Base-by-base conservation (phyloP, 306 rosid genomes). In the Styphnolobium japonicum region DNA sequence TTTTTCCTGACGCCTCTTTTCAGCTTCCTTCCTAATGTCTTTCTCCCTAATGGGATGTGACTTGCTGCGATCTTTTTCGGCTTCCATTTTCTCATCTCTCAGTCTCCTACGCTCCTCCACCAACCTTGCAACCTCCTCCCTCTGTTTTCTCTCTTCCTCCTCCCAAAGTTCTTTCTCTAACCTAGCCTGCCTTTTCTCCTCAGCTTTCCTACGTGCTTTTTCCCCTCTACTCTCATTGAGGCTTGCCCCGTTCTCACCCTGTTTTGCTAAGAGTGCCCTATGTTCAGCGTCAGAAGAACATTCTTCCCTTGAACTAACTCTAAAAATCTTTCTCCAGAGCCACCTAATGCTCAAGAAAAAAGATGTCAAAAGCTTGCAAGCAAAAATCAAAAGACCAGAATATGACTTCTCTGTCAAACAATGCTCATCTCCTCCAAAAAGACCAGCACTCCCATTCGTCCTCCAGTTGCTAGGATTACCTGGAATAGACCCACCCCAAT, bases 101-200 rank as follows among this genome's bases (percentile, higher is more conserved):
- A 91, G 80, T 85, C 70, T 91, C 89, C 99, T 86, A 29, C 97
- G 99, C 70, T 96, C 99, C 87, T 96, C 96, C 82, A 96, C 99
- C 86, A 96, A 83, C 85, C 91, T 89, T 6, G 99, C 96, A 70
- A 96, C 99, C 89, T 96, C 99, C 87, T 96, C 98, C 91, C 98
- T 90, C 82, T 96, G 99, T 77, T 96, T 96, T 79, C 91, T 83
- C 82, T 96, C 99, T 86, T 96, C 99, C 90, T 96, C 99, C 88
- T 96, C 98, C 88, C 88, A 82, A 55, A 89, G 94, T 80, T 91
- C 99, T 86, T 60, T 96, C 90, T 93, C 99, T 77, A 96, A 51
- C 89, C 98, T 96, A 73, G 98, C 99, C 75, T 91, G 99, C 77
- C 88, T 90, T 86, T 96, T 96, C 89, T 96, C 99, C 83, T 96